phyloP scores from a whole-genome alignment of 192 early-diverging fungal species.

The Coemansia sp. region DNA sequence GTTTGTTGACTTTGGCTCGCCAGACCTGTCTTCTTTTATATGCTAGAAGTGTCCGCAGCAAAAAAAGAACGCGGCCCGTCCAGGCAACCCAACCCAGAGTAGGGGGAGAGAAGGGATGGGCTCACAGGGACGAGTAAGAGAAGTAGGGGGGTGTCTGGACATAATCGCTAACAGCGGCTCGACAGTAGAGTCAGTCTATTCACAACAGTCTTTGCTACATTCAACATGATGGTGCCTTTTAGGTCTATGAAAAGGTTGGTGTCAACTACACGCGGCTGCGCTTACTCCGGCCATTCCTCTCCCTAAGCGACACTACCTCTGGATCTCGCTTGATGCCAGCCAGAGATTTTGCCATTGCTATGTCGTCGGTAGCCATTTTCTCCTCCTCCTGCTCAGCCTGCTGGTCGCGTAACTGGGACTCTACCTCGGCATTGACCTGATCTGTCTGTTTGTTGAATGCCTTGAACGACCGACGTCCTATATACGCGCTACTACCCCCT shows the following conservation, averaged over 20 bases:
- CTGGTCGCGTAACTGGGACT: constrained; percentile 11
- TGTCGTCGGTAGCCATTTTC: constrained; percentile 15
- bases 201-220: not conserved
- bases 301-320: constrained; percentile 15
- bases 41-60: not conserved
- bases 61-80: not conserved
- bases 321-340: constrained; percentile 10
- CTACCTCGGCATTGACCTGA: constrained; percentile 17
- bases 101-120: constrained; percentile 14
- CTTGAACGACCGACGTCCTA: constrained; percentile 46
- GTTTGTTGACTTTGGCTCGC: not conserved
- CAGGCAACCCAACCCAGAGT: constrained; percentile 6
- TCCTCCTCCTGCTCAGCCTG: constrained; percentile 10
- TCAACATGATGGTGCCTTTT: not conserved
- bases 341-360: constrained; percentile 26
- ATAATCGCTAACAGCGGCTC: not conserved
- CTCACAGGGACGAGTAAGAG: not conserved
- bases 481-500: constrained; percentile 1
- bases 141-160: not conserved
- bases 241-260: not conserved
- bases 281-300: constrained; percentile 28
- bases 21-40: constrained; percentile 8
- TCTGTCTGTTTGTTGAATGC: constrained; percentile 43
- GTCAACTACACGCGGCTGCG: constrained; percentile 24
- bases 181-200: not conserved